A percentile compares a stretch with the other conserved stretches of the same genome.
phyloP scores from a whole-genome alignment of 441 rosid genomes.

The Flueggea neowawraea region DNA sequence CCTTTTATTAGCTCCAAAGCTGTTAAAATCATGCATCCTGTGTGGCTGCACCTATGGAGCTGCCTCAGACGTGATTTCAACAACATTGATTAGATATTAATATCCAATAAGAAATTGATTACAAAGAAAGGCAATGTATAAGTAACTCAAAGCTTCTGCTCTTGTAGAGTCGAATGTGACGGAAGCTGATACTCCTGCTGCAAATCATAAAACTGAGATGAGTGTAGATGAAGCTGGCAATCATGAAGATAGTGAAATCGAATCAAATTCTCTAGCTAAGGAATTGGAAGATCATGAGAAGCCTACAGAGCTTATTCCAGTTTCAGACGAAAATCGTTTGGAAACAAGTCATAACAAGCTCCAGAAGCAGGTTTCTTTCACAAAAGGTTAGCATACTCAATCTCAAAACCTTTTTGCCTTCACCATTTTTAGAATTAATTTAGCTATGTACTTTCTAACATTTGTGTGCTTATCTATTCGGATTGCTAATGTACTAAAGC shows the following conservation, averaged over 20 bases:
- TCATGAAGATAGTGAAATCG: constrained; percentile 6
- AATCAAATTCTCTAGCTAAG: constrained; percentile 1
- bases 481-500: constrained; percentile 10
- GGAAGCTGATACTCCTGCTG: constrained; percentile 21
- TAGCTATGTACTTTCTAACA: not conserved
- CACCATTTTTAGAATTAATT: not conserved
- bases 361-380: constrained; percentile 15
- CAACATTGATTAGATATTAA: not conserved
- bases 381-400: constrained; percentile 25
- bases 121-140: not conserved
- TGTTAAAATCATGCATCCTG: not conserved
- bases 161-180: constrained; percentile 22
- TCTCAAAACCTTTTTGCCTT: not conserved
- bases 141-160: constrained; percentile 1
- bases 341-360: constrained; percentile 9
- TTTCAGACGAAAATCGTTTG: constrained; percentile 8
- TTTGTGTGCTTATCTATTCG: not conserved
- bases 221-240: constrained; percentile 11
- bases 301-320: not conserved
- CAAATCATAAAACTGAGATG: constrained; percentile 16
- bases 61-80: not conserved
- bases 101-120: too few relatives aligned
- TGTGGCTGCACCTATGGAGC: not conserved
- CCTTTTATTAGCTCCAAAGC: not conserved
- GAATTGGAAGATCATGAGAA: constrained; percentile 18